Base-by-base conservation (phyloP, 2,329 filamentous ascomycete species). In the Capronia coronata region DNA sequence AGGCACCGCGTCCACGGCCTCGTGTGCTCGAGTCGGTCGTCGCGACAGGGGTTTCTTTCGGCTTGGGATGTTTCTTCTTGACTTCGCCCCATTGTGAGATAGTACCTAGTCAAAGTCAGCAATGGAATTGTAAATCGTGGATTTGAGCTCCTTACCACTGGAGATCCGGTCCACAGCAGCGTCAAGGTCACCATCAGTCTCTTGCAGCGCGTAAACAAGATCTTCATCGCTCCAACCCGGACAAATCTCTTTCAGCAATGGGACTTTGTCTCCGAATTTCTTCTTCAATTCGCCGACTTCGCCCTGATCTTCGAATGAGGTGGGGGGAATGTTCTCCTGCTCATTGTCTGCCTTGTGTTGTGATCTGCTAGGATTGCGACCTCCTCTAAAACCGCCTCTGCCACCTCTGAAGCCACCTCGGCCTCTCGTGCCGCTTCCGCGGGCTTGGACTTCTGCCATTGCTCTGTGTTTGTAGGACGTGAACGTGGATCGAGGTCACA, bases 371-470 rank as follows among this genome's bases (percentile, higher is more conserved):
- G 51, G 30, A 39, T 57, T 61, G 65, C 78, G 76, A 66, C 88
- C 89, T 68, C 90, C 90, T 71, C 91, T 85, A 71, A 83, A 79
- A 69, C 88, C 85, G 75, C 87, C 88, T 80, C 93, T 86, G 30
- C 55, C 55, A 27, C 56, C 56, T 52, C 56, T 49, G 32, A 56
- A 59, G 22, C 53, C 49, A 25, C 59, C 59, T 16, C 59, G 55
- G 34, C 59, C 59, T 56, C 59, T 51, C 61, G 76, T 82, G 73
- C 87, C 82, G 71, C 83, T 79, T 68, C 86, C 79, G 79, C 90
- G 82, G 73, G 85, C 80, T 78, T 89, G 85, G 75, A 87, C 81
- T 80, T 97, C 91, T 79, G 93, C 94, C 93, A 97, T 97, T 75
- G 68, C 72, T 68, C 70, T 72, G 65, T 16, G 22, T 37, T 38